A percentile compares a stretch with the other conserved stretches of the same genome.
Evolutionary conservation across 176 grass and related monocot species (phyloP).

Genomic region (Cymbopogon citratus): DNA sequence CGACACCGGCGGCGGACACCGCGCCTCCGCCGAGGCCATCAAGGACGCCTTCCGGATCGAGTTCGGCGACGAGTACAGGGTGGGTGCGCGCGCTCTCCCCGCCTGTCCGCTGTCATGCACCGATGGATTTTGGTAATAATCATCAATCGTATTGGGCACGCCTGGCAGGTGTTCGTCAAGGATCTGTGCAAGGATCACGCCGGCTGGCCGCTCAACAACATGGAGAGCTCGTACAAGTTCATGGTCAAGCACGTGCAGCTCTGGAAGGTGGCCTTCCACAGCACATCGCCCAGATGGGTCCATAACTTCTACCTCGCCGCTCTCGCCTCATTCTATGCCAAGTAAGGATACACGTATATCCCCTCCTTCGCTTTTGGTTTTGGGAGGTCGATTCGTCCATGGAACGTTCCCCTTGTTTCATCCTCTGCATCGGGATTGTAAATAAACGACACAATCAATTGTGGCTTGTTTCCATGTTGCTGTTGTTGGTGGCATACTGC

Average conservation of each 20-base stretch:
- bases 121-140: background rate
- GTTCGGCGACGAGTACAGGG: constrained; percentile 85
- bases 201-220: constrained; percentile 91
- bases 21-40: constrained; percentile 94
- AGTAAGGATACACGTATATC: constrained; percentile 19
- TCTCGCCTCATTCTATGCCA: constrained; percentile 89
- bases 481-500: constrained; percentile 23
- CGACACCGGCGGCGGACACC: constrained; percentile 87
- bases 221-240: constrained; percentile 99
- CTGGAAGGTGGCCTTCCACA: constrained; percentile 97
- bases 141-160: background rate
- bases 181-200: constrained; percentile 98
- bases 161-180: constrained; percentile 77
- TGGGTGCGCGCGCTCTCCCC: background rate
- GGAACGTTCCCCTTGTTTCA: constrained; percentile 8
- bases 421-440: constrained; percentile 12
- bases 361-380: background rate
- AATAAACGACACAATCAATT: constrained; percentile 7
- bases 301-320: constrained; percentile 81
- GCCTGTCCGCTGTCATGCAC: background rate
- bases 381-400: background rate
- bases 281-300: constrained; percentile 89
- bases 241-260: constrained; percentile 99
- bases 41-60: constrained; percentile 91
- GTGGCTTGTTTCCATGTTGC: constrained; percentile 11